Conservation (phyloP, 345 rosid species). For the Gossypium mustelinum region DNA sequence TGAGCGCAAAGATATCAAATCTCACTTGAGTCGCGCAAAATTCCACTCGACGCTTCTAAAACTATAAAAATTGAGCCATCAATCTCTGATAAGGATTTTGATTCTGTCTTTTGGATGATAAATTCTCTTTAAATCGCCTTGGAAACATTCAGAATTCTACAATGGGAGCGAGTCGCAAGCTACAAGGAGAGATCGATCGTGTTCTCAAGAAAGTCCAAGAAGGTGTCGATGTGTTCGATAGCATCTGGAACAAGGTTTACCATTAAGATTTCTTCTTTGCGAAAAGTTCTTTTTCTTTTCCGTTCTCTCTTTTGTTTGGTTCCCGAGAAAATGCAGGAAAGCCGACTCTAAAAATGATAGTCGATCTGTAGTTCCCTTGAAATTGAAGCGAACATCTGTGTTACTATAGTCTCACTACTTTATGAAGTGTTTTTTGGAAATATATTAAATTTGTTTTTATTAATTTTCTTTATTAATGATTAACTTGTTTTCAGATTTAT, state of each 20-base stretch:
- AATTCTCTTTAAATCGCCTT: not conserved
- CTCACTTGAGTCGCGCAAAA: not conserved
- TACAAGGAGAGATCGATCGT: constrained; percentile 99
- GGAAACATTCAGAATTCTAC: constrained; percentile 7
- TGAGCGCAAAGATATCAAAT: not conserved
- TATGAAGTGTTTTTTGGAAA: not conserved
- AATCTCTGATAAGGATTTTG: not conserved
- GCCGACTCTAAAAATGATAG: too few relatives aligned
- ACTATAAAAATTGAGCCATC: not conserved
- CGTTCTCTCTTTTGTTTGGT: constrained; percentile 3
- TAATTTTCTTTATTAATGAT: not conserved
- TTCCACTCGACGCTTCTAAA: not conserved
- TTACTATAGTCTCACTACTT: not conserved
- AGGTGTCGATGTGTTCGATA: constrained; percentile 95
- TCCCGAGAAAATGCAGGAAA: not conserved
- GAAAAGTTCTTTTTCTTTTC: not conserved
- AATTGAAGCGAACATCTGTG: not conserved
- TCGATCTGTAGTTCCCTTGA: not conserved
- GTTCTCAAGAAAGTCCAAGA: constrained; percentile 98
- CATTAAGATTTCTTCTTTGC: not conserved
- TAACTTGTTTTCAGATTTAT: not conserved
- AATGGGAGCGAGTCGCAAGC: constrained; percentile 98
- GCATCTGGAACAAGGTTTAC: constrained; percentile 96
- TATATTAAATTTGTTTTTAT: not conserved
- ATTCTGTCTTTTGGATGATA: not conserved